A percentile compares a stretch with the other conserved stretches of the same genome.
Conservation (phyloP, 202 grass and related monocot species). For the Setaria viridis region DNA sequence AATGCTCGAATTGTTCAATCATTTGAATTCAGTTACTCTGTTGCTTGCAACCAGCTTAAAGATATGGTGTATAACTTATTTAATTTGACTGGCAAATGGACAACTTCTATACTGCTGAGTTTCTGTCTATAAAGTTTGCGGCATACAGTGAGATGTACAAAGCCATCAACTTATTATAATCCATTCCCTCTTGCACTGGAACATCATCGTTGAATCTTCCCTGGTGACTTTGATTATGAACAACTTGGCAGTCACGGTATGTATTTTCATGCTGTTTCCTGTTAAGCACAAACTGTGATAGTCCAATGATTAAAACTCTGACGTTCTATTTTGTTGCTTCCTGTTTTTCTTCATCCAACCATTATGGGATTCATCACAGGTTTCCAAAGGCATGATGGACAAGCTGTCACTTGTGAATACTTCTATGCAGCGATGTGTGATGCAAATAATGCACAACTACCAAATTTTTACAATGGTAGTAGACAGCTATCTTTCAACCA, state of each 20-base stretch:
- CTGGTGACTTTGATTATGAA: conserved; percentile 28
- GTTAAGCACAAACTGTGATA: conserved; percentile 12
- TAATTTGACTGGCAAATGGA: conserved; percentile 86
- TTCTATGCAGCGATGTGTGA: conserved; percentile 96
- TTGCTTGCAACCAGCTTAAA: conserved; percentile 11
- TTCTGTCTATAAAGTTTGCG: conserved; percentile 36
- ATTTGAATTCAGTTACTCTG: conserved; percentile 44
- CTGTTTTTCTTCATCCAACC: conserved; percentile 48
- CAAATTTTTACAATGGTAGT: conserved; percentile 94
- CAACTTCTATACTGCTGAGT: conserved; percentile 93
- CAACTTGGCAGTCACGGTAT: conserved; percentile 73
- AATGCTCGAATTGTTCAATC: conserved; percentile 32
- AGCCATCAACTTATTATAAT: conserved; percentile 24
- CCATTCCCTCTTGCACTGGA: neutral
- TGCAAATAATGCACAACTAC: conserved; percentile 85
- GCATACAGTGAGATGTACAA: conserved; percentile 3
- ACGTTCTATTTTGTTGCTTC: conserved; percentile 36
- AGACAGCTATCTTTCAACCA: conserved; percentile 16
- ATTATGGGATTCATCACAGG: conserved; percentile 58
- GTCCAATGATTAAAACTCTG: conserved; percentile 42
- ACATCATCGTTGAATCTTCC: conserved; percentile 40
- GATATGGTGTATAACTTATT: conserved; percentile 41
- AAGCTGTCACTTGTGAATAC: conserved; percentile 98
- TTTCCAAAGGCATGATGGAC: conserved; percentile 95
- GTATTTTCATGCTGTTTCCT: conserved; percentile 37